phyloP scores from a whole-genome alignment of 805 yeast genomes.

The Wickerhamomyces silvicola region DNA sequence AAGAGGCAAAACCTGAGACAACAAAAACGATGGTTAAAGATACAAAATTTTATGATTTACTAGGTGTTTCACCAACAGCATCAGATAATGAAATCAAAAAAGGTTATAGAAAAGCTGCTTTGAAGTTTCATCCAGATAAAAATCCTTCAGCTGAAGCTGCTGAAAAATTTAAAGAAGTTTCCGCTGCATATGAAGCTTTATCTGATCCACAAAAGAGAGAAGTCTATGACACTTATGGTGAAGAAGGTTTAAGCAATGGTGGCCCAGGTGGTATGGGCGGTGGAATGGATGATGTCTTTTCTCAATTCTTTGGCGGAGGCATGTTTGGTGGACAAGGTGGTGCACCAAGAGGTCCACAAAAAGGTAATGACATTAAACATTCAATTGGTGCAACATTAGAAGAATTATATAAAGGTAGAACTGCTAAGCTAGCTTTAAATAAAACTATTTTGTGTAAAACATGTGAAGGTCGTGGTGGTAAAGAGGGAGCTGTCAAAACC shows the following conservation, averaged over 20 bases:
- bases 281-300: slow-evolving; percentile 25
- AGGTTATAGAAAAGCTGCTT: slow-evolving; percentile 70
- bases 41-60: slow-evolving; percentile 61
- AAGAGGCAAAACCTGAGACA: no score
- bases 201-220: slow-evolving; percentile 81
- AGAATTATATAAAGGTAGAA: slow-evolving; percentile 55
- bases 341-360: slow-evolving; percentile 17
- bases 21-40: slow-evolving; percentile 70
- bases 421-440: slow-evolving; percentile 46
- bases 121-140: slow-evolving; percentile 81
- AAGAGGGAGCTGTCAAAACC: slow-evolving; percentile 9
- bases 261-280: slow-evolving; percentile 10
- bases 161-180: slow-evolving; percentile 85
- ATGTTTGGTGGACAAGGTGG: slow-evolving; percentile 19
- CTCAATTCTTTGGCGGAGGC: slow-evolving; percentile 26
- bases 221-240: slow-evolving; percentile 81
- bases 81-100: slow-evolving; percentile 62
- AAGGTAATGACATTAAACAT: slow-evolving; percentile 54
- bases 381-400: slow-evolving; percentile 43
- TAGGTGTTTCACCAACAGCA: slow-evolving; percentile 64
- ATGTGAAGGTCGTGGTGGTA: slow-evolving; percentile 51
- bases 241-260: slow-evolving; percentile 60
- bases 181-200: slow-evolving; percentile 79
- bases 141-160: slow-evolving; percentile 77
- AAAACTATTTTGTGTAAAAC: slow-evolving; percentile 40